phyloP scores from a whole-genome alignment of 345 rosid genomes.

The Eucalyptus cloeziana region DNA sequence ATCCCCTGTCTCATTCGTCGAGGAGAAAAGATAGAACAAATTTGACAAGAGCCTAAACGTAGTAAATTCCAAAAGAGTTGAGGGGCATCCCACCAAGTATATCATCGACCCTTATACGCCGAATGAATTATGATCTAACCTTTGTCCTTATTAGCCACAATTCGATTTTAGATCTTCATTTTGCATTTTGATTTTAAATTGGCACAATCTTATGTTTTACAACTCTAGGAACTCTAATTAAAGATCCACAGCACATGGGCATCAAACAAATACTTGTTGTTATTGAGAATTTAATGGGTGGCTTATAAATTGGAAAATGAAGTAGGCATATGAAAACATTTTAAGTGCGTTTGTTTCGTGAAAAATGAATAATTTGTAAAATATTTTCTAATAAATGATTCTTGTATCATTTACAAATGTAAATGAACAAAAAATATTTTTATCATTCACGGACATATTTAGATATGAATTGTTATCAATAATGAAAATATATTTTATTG shows the following conservation, averaged over 20 bases:
- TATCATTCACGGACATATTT: no score
- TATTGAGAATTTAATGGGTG: background rate
- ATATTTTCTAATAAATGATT: no score
- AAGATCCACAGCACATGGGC: background rate
- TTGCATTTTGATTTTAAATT: background rate
- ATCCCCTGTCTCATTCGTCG: no score
- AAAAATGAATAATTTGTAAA: background rate
- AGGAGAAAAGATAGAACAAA: background rate
- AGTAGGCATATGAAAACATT: background rate
- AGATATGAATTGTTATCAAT: no score
- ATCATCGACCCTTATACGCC: rapidly evolving
- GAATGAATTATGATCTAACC: background rate
- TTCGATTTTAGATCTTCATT: background rate
- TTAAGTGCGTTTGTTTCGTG: rapidly evolving
- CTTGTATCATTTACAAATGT: no score
- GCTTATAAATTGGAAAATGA: background rate
- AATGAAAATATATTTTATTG: no score
- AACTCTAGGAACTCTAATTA: background rate
- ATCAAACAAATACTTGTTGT: background rate
- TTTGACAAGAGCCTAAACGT: no score
- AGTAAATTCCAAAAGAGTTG: background rate
- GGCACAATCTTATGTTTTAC: background rate
- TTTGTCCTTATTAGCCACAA: background rate
- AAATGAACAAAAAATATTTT: no score
- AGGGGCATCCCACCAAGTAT: background rate